Evolutionary conservation across 495 filamentous ascomycete genomes (phyloP).

Genomic region (Penicillium daleae): DNA sequence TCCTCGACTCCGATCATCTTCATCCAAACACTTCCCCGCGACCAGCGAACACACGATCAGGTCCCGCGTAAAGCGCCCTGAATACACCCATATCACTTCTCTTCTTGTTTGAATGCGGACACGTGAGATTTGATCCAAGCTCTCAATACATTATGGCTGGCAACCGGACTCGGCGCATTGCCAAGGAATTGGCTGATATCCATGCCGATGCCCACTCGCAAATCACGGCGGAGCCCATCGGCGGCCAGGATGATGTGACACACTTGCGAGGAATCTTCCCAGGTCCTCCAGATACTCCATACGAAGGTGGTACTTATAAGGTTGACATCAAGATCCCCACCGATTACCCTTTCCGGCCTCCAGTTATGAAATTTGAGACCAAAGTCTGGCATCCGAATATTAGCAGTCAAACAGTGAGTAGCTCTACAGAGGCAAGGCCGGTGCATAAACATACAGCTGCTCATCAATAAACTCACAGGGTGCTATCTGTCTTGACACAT

Average conservation of each 20-base stretch:
- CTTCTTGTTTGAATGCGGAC: neutral
- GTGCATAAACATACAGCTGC: neutral
- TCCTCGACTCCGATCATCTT: neutral
- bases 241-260: slow-evolving; percentile 71
- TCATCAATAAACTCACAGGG: slow-evolving; percentile 57
- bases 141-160: slow-evolving; percentile 60
- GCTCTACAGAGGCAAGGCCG: neutral
- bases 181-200: slow-evolving; percentile 92
- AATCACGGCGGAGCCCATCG: slow-evolving; percentile 68
- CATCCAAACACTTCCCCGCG: neutral
- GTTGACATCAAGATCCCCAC: slow-evolving; percentile 86
- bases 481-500: slow-evolving; percentile 95
- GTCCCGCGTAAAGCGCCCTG: neutral
- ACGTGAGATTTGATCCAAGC: too few species aligned
- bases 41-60: neutral
- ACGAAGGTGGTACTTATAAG: slow-evolving; percentile 82
- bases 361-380: slow-evolving; percentile 90
- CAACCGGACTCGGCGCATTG: slow-evolving; percentile 79
- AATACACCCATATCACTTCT: too few species aligned
- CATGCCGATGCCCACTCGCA: slow-evolving; percentile 73
- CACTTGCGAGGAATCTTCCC: slow-evolving; percentile 83
- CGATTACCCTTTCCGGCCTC: slow-evolving; percentile 93
- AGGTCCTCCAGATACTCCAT: slow-evolving; percentile 91
- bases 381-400: slow-evolving; percentile 99
- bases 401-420: slow-evolving; percentile 86